phyloP scores from a whole-genome alignment of 2,329 filamentous ascomycete genomes.

The Chrysosphaeria jannelii region DNA sequence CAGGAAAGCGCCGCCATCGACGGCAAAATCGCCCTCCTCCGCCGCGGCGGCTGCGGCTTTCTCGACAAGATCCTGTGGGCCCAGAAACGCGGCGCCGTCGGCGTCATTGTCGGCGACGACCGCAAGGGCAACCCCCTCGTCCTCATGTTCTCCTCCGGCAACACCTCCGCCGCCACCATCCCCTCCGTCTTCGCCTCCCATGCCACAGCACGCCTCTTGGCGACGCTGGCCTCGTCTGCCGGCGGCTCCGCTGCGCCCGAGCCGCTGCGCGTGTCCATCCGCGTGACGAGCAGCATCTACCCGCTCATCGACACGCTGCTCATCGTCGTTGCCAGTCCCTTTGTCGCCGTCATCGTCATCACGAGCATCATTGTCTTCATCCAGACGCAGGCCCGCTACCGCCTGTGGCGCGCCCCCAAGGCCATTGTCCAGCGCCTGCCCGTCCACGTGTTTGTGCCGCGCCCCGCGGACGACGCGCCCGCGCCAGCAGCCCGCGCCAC shows the following conservation, averaged over 20 bases:
- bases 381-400: conserved; percentile 60
- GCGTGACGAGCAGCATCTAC: conserved; percentile 62
- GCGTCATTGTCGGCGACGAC: conserved; percentile 82
- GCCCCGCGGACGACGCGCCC: conserved; percentile 14
- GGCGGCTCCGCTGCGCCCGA: neutral
- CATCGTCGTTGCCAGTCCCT: conserved; percentile 82
- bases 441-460: conserved; percentile 80
- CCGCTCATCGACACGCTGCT: conserved; percentile 89
- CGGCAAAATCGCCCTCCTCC: conserved; percentile 75
- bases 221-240: conserved; percentile 2
- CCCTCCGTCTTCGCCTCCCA: conserved; percentile 84
- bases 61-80: conserved; percentile 94
- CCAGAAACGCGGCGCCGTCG: conserved; percentile 64
- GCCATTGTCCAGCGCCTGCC: conserved; percentile 85
- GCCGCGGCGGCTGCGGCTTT: conserved; percentile 83
- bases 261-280: conserved; percentile 73
- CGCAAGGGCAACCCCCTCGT: conserved; percentile 67
- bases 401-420: conserved; percentile 91
- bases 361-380: conserved; percentile 71
- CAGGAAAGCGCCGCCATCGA: conserved; percentile 80
- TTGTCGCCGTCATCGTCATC: conserved; percentile 74
- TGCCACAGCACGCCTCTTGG: conserved; percentile 68
- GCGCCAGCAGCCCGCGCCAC: too few species aligned
- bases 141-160: conserved; percentile 94
- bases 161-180: conserved; percentile 84